These are phyloP conservation scores for Neonectria neomacrospora DNA, from an alignment of 2,329 filamentous ascomycete genomes.

Conservation along the genomic window DNA sequence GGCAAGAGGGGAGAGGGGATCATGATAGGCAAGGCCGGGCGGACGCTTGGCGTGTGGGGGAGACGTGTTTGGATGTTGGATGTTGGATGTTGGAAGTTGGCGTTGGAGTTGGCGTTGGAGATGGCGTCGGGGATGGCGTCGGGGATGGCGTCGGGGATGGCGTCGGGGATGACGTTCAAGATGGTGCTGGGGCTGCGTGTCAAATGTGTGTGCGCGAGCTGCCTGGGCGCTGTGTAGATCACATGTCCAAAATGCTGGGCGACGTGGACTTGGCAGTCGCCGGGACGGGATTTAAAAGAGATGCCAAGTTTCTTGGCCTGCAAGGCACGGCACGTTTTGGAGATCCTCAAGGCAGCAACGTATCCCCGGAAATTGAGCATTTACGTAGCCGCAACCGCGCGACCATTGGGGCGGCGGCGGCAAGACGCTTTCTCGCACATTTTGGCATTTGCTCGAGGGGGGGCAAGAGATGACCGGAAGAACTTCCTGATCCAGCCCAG, in stretches of 20 bases:
- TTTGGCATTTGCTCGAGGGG: background rate
- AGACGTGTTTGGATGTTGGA: too few species aligned
- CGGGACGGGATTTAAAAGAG: constrained; percentile 33
- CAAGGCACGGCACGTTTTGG: constrained; percentile 24
- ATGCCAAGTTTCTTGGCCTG: constrained; percentile 39
- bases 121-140: background rate
- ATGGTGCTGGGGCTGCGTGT: background rate
- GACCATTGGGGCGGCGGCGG: constrained; percentile 8
- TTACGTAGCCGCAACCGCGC: background rate
- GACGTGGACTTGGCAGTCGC: constrained; percentile 34
- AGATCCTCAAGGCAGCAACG: constrained; percentile 1
- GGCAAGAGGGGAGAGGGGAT: background rate
- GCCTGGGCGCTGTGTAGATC: constrained; percentile 7
- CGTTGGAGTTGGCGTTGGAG: background rate
- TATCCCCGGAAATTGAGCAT: constrained; percentile 15
- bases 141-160: background rate
- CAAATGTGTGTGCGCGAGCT: background rate
- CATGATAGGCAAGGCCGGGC: background rate
- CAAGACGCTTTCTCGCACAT: background rate
- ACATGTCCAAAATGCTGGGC: background rate
- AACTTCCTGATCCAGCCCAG: constrained; percentile 42
- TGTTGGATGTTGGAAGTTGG: background rate
- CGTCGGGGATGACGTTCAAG: background rate
- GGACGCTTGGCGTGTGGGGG: constrained; percentile 9
- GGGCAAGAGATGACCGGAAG: constrained; percentile 8